phyloP scores from a whole-genome alignment of 768 basidiomycete species.

The Hericium coralloides region DNA sequence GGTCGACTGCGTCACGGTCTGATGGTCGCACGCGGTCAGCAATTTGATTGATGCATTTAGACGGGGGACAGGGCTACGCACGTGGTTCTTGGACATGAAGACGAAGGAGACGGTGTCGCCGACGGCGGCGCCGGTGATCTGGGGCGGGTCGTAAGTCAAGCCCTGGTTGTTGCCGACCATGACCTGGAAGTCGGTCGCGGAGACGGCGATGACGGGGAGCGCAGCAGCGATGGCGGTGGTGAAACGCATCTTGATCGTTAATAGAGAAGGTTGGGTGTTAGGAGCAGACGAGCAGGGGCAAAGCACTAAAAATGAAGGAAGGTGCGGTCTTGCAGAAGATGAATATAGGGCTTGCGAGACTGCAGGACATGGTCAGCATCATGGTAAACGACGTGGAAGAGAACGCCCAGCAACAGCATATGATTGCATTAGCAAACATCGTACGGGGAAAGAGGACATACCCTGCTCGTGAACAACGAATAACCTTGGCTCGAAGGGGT shows the following conservation, averaged over 20 bases:
- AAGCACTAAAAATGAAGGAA: background rate
- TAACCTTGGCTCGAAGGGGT: slow-evolving; percentile 21
- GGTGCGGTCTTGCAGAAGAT: background rate
- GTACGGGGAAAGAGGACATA: slow-evolving; percentile 16
- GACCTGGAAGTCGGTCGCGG: slow-evolving; percentile 1
- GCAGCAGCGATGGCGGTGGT: slow-evolving; percentile 1
- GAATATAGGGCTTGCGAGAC: slow-evolving; percentile 11
- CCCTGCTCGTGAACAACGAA: slow-evolving; percentile 38
- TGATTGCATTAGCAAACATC: too few species aligned
- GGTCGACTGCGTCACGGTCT: slow-evolving; percentile 27
- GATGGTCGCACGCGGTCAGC: slow-evolving; percentile 9
- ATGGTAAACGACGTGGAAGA: background rate
- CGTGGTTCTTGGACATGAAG: slow-evolving; percentile 14
- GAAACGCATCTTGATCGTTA: slow-evolving; percentile 8
- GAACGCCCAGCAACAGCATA: background rate
- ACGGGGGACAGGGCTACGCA: slow-evolving; percentile 4
- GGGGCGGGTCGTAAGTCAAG: slow-evolving; percentile 8
- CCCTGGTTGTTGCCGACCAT: slow-evolving; percentile 6
- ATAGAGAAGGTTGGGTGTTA: background rate
- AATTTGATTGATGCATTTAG: slow-evolving; percentile 5
- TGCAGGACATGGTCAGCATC: background rate
- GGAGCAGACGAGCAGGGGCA: background rate
- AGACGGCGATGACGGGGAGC: slow-evolving; percentile 8
- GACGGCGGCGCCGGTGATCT: slow-evolving; percentile 11
- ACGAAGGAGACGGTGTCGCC: slow-evolving; percentile 17